Evolutionary conservation across 106 monocot genomes (phyloP).

Genomic region (Narthecium ossifragum): DNA sequence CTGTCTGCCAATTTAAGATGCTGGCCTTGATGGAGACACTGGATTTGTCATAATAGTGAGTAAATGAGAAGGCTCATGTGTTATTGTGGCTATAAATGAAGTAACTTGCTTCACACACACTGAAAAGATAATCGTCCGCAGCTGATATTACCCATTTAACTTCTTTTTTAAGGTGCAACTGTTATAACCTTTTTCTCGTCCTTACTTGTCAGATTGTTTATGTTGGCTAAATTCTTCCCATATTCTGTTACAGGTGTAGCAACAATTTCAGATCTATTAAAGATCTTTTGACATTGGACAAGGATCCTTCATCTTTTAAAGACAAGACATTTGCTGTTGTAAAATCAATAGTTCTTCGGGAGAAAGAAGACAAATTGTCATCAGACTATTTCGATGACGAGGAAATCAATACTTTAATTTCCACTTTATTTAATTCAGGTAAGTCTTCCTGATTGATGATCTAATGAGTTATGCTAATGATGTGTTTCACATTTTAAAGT

Average conservation of each 20-base stretch:
- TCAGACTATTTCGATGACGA: conserved; percentile 20
- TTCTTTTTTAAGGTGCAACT: too few relatives aligned
- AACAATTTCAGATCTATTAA: conserved; percentile 53
- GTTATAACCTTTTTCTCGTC: too few relatives aligned
- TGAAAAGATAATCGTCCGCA: too few relatives aligned
- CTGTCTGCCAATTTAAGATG: too few relatives aligned
- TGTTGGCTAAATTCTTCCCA: too few relatives aligned
- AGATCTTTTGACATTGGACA: conserved; percentile 34
- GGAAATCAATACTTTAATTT: conserved; percentile 34
- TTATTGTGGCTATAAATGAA: too few relatives aligned
- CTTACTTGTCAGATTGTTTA: too few relatives aligned
- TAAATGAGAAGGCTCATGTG: too few relatives aligned
- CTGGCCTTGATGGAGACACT: too few relatives aligned
- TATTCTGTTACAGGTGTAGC: conserved; percentile 40
- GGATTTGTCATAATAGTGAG: too few relatives aligned
- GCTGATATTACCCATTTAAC: too few relatives aligned
- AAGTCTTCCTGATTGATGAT: not conserved
- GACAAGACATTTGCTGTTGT: conserved; percentile 71
- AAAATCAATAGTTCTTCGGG: conserved; percentile 67
- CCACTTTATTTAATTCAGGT: conserved; percentile 59
- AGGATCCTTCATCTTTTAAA: conserved; percentile 32
- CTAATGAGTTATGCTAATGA: not conserved
- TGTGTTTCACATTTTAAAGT: not conserved
- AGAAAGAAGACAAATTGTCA: conserved; percentile 59
- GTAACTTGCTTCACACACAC: too few relatives aligned